Percentiles rank a stretch among this genome's conserved stretches.
Evolutionary conservation across 345 rosid species (phyloP).

Genomic region (Eucalyptus sp.): DNA sequence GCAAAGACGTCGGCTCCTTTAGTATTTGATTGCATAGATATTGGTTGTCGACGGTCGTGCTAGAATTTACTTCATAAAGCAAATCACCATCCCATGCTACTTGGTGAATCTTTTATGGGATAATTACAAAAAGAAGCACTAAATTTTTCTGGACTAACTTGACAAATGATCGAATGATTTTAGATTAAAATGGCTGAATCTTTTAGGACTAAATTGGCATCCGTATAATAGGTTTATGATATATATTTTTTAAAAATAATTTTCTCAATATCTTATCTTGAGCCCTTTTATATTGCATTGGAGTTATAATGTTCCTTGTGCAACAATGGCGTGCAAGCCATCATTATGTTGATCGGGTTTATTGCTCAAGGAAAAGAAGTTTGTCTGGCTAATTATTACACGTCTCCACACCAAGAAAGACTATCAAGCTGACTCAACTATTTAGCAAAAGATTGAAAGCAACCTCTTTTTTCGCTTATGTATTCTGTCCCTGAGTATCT

Average conservation of each 20-base stretch:
- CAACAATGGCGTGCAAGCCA: not conserved
- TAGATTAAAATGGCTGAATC: not conserved
- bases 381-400: not conserved
- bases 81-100: not conserved
- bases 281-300: not conserved
- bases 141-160: not conserved
- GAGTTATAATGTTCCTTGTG: not conserved
- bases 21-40: not conserved
- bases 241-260: too few species aligned
- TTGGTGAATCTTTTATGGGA: not conserved
- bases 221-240: fast-evolving
- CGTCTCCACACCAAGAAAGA: not conserved
- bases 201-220: too few species aligned
- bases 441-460: not conserved
- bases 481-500: not conserved
- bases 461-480: not conserved
- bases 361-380: not conserved
- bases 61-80: not conserved
- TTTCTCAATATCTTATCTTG: not conserved
- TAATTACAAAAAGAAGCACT: not conserved
- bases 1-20: not conserved
- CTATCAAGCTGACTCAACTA: not conserved
- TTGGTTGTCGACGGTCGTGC: not conserved
- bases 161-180: not conserved
- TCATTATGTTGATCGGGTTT: not conserved